These are phyloP conservation scores for Trypanosoma conorhini DNA, from an alignment of 208 protist genomes.

Conservation along the genomic window DNA sequence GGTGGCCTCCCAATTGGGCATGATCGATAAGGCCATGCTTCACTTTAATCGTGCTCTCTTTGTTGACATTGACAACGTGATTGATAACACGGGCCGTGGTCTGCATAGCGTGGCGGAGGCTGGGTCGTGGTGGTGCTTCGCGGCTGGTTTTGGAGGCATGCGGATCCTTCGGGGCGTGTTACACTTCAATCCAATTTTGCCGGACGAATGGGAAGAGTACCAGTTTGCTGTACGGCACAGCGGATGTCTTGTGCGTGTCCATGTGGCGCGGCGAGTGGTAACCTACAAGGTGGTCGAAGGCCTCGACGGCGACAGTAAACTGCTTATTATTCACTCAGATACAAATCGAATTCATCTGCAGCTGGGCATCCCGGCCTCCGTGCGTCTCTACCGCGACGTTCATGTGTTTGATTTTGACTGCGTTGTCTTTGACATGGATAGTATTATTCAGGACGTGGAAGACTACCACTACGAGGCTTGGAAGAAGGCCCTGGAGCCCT, in stretches of 20 bases:
- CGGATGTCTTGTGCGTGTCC: constrained; percentile 76
- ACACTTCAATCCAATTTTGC: constrained; percentile 84
- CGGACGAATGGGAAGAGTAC: constrained; percentile 77
- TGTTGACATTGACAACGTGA: constrained; percentile 77
- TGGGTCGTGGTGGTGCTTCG: constrained; percentile 81
- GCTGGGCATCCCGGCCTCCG: constrained; percentile 49
- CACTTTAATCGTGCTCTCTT: constrained; percentile 56
- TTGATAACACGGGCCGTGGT: constrained; percentile 71
- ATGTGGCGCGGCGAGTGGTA: constrained; percentile 59
- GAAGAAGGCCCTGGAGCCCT: constrained; percentile 74
- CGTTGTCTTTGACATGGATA: constrained; percentile 90
- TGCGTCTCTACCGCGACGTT: constrained; percentile 71
- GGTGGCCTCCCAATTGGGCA: constrained; percentile 57
- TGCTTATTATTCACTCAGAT: constrained; percentile 78
- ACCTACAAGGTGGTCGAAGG: constrained; percentile 73
- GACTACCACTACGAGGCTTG: constrained; percentile 85
- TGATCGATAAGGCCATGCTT: constrained; percentile 63
- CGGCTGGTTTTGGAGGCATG: constrained; percentile 82
- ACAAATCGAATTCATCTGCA: constrained; percentile 66
- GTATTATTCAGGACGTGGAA: constrained; percentile 80
- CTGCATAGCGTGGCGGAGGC: constrained; percentile 77
- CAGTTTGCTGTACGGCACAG: constrained; percentile 70
- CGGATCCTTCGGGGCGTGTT: constrained; percentile 66
- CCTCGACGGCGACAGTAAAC: constrained; percentile 35
- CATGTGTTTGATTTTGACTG: constrained; percentile 88